Conservation (phyloP, 139 green algal species). For the Chlorella ohadii region DNA sequence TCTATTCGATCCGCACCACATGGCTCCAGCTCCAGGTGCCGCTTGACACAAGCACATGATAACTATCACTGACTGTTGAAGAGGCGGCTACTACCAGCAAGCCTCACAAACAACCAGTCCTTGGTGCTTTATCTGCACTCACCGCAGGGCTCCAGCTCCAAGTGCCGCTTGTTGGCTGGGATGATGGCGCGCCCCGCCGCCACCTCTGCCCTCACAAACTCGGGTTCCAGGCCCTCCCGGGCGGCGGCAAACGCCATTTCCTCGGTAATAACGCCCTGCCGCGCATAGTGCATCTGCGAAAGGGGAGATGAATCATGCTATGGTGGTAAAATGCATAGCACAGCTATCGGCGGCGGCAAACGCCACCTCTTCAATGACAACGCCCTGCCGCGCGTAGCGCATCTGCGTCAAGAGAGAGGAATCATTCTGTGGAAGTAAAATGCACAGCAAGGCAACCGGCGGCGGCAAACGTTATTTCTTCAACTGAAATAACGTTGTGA, state of each 20-base stretch:
- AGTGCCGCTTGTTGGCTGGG: conserved; percentile 93
- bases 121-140: too few species aligned
- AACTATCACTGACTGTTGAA: conserved; percentile 50
- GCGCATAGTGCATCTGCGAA: conserved; percentile 89
- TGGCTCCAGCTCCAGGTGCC: conserved; percentile 93
- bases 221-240: conserved; percentile 87
- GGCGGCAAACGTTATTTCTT: too few species aligned
- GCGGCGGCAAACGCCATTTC: conserved; percentile 95
- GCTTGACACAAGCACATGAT: conserved; percentile 98
- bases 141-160: conserved; percentile 87
- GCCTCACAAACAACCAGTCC: too few species aligned
- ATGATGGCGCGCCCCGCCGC: conserved; percentile 90
- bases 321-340: conserved; percentile 39
- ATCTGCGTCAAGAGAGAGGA: conserved; percentile 68
- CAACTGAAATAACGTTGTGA: too few species aligned
- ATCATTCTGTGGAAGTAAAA: too few species aligned
- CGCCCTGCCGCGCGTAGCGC: conserved; percentile 84
- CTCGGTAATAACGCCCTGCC: conserved; percentile 87
- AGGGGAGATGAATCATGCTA: background rate
- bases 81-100: too few species aligned
- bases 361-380: conserved; percentile 96
- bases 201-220: conserved; percentile 94
- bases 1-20: background rate
- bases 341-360: conserved; percentile 87
- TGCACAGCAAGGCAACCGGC: too few species aligned